Percentiles rank a stretch among this genome's conserved stretches.
phyloP scores from a whole-genome alignment of 306 rosid genomes.

The Citrullus amarus region DNA sequence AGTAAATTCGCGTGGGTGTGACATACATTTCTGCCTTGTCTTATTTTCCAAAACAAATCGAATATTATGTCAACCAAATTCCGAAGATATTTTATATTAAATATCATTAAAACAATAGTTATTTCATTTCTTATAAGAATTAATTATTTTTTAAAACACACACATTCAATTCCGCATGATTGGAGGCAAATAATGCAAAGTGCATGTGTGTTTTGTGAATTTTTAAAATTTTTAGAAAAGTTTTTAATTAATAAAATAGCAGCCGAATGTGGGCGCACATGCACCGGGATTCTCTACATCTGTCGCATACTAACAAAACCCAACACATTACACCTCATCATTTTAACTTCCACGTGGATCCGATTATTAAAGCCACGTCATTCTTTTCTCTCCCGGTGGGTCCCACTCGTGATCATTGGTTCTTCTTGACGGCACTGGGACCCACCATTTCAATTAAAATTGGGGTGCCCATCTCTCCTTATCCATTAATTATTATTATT shows the following conservation, averaged over 20 bases:
- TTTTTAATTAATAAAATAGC: no score
- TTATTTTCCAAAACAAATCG: neutral
- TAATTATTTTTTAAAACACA: neutral
- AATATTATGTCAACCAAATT: neutral
- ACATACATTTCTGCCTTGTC: neutral
- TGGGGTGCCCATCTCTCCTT: neutral
- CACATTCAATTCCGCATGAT: slow-evolving; percentile 3
- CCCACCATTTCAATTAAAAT: neutral
- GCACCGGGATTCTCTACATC: slow-evolving; percentile 2
- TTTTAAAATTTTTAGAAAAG: neutral
- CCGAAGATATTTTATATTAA: neutral
- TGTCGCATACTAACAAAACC: slow-evolving; percentile 4
- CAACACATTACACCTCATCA: neutral
- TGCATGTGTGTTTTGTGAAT: neutral
- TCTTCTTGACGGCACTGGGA: neutral
- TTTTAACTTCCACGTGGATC: neutral
- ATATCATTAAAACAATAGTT: neutral
- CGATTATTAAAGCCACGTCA: neutral
- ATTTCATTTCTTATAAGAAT: neutral
- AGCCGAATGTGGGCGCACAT: neutral
- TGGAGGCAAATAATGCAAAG: neutral
- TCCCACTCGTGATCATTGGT: neutral
- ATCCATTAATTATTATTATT: neutral
- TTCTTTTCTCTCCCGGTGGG: neutral
- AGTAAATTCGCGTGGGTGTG: neutral